A percentile compares a stretch with the other conserved stretches of the same genome.
These are phyloP conservation scores for Withania somnifera DNA, from an alignment of 305 asterid species.

Conservation along the genomic window DNA sequence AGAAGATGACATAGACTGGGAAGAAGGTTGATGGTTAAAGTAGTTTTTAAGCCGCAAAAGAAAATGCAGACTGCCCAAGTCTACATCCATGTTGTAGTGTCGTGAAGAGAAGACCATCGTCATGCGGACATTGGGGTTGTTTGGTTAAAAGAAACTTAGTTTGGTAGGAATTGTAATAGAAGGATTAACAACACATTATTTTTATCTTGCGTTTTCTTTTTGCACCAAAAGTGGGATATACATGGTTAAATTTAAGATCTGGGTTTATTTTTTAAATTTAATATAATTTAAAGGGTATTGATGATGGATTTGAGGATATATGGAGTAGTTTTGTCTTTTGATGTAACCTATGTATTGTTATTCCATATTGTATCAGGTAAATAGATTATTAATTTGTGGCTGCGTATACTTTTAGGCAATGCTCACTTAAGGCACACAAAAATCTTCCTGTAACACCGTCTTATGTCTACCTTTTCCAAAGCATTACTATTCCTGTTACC, in stretches of 20 bases:
- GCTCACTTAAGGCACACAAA: neutral
- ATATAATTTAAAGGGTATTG: neutral
- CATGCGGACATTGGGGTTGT: neutral
- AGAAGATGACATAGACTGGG: conserved; percentile 69
- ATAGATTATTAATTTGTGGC: neutral
- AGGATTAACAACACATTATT: neutral
- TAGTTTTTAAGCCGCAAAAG: neutral
- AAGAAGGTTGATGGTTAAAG: conserved; percentile 43
- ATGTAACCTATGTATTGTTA: neutral
- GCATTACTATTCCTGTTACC: no score
- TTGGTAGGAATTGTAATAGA: neutral
- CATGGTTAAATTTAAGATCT: neutral
- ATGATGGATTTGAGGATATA: neutral
- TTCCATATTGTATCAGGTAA: neutral
- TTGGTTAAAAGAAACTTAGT: neutral
- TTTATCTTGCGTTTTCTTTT: neutral
- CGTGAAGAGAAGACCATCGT: neutral
- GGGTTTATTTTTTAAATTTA: neutral
- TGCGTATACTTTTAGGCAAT: neutral
- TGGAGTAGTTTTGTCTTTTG: neutral
- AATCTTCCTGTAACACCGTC: neutral
- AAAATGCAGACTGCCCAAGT: neutral
- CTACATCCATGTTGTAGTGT: neutral
- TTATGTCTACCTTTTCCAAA: no score
- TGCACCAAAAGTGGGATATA: neutral